Conservation (phyloP, 495 filamentous ascomycete genomes). For the Penicillium taxi region DNA sequence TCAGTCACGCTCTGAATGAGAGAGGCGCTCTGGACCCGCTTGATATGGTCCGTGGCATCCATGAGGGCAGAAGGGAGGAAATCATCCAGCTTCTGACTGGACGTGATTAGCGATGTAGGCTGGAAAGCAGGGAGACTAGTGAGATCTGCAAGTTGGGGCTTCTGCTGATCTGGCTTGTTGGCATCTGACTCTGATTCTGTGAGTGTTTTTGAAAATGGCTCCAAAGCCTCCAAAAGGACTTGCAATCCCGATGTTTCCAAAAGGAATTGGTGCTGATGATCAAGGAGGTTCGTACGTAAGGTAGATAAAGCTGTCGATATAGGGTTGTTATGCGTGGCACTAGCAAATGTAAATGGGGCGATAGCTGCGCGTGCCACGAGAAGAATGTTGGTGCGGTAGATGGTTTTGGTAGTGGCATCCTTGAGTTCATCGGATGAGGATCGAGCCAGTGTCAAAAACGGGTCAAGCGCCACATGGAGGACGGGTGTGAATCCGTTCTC, state of each 20-base stretch:
- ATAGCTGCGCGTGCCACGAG: slow-evolving; percentile 44
- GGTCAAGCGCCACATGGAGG: slow-evolving; percentile 75
- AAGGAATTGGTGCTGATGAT: slow-evolving; percentile 53
- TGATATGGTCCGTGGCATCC: slow-evolving; percentile 78
- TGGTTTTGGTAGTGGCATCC: slow-evolving; percentile 48
- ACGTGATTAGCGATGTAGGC: slow-evolving; percentile 50
- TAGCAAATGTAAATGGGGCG: slow-evolving; percentile 36
- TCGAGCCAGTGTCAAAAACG: slow-evolving; percentile 68
- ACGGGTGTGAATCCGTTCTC: slow-evolving; percentile 59
- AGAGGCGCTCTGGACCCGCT: slow-evolving; percentile 56
- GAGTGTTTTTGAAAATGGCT: slow-evolving; percentile 29
- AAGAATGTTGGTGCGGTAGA: slow-evolving; percentile 81
- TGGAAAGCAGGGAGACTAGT: slow-evolving; percentile 52
- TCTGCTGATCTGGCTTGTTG: slow-evolving; percentile 30
- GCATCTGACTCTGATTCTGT: slow-evolving; percentile 10
- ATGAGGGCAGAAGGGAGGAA: slow-evolving; percentile 89
- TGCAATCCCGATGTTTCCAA: slow-evolving; percentile 66
- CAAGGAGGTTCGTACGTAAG: slow-evolving; percentile 34
- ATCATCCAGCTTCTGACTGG: slow-evolving; percentile 74
- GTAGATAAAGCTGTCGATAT: slow-evolving; percentile 32
- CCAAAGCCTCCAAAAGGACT: slow-evolving; percentile 57
- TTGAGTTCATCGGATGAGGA: slow-evolving; percentile 56
- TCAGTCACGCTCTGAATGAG: slow-evolving; percentile 70
- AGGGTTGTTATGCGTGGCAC: slow-evolving; percentile 28
- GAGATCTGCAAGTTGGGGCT: slow-evolving; percentile 43